Conservation (phyloP, 495 filamentous ascomycete genomes). For the Aspergillus hancockii region DNA sequence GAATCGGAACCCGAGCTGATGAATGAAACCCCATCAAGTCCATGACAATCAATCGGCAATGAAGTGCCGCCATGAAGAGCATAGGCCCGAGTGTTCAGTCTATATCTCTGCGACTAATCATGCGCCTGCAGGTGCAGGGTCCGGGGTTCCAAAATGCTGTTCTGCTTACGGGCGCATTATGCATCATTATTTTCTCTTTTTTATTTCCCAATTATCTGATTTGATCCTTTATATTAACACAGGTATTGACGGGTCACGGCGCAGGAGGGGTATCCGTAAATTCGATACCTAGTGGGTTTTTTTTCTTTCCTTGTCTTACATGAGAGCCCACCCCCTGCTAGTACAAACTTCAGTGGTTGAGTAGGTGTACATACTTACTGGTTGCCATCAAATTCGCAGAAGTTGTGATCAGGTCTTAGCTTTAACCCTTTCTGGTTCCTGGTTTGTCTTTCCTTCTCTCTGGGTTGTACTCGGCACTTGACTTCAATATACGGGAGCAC, state of each 20-base stretch:
- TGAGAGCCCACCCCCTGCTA: not conserved
- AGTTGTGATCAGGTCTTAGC: not conserved
- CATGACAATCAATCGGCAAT: conserved; percentile 4
- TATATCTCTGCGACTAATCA: conserved; percentile 18
- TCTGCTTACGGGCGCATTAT: conserved; percentile 5
- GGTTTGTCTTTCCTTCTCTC: not conserved
- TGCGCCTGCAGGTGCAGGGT: conserved; percentile 24
- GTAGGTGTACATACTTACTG: not conserved
- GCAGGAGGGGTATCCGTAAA: not conserved
- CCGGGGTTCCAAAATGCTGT: conserved; percentile 12
- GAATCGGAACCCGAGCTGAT: not conserved
- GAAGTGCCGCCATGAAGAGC: not conserved
- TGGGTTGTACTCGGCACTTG: not conserved
- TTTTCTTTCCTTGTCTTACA: not conserved
- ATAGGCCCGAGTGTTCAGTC: conserved; percentile 1
- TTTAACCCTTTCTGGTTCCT: not conserved
- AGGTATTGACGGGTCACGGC: conserved; percentile 1
- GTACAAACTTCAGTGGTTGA: not conserved
- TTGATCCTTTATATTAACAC: not conserved
- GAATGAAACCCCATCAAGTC: not conserved
- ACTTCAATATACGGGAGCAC: not conserved
- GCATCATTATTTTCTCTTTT: not conserved
- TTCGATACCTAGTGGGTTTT: not conserved
- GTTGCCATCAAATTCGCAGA: not conserved
- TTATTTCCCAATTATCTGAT: not conserved